Base-by-base conservation (phyloP, 495 filamentous ascomycete species). In the Darksidea phi region DNA sequence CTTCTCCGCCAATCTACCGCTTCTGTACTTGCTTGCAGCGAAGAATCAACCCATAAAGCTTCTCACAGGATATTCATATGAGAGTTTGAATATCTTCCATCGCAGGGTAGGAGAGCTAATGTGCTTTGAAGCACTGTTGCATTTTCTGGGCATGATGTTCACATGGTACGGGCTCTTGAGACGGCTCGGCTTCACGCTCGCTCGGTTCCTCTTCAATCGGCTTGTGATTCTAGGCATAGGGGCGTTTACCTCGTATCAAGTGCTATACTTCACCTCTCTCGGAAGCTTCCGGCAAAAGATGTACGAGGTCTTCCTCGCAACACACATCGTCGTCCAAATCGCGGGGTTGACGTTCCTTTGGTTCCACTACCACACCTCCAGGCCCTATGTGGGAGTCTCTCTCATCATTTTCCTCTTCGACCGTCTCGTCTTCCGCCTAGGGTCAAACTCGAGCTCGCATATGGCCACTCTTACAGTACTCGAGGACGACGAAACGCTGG, bases 71-170 rank as follows among this genome's bases (percentile, higher is more conserved):
- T 78, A 77, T 55, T 85, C 84, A 0, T 87, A 87, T 67, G 83
- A 86, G 70, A 77, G 78, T 6, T 75, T 87, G 42, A 87, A 86
- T 62, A 81, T 86, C 18, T 77, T 86, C 55, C 83, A 87, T 67
- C 75, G 76, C 34, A 74, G 80, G 26, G 69, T 81, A 13, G 80
- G 80, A 45, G 81, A 80, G 54, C 48, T 78, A 7, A 60, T 80
- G 61, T 80, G 76, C 63, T 60, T 77, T 26, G 62, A 76, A 32
- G 78, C 77, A 2, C 54, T 80, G 24, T 46, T 80, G 1, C 78
- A 82, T 50, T 72, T 72, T 24, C 69, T 57, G 10, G 72, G 76
- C 28, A 84, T 84, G 77, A 37, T 79, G 0, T 54, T 32, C 4
- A 67, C 76, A 20, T 84, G 79, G 79, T 77, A 78, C 49, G 71